Evolutionary conservation across 208 protist genomes (phyloP).

Genomic region (Leptomonas seymouri): DNA sequence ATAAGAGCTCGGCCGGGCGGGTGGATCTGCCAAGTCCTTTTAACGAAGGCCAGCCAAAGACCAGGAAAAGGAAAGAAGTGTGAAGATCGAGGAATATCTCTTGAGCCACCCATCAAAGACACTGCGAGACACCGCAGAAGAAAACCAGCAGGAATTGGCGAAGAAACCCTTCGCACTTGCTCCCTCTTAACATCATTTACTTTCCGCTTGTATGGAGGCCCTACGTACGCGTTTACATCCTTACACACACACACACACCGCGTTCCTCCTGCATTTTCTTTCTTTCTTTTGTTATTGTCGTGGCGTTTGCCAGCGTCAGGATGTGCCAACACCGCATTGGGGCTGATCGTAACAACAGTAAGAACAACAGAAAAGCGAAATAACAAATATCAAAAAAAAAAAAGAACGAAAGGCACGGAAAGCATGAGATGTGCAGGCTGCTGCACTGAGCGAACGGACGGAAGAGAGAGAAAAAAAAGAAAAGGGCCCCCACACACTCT

Average conservation of each 20-base stretch:
- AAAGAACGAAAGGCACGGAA: constrained; percentile 5
- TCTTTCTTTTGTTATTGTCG: background rate
- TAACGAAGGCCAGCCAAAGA: no score
- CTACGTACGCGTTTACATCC: background rate
- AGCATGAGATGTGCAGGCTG: background rate
- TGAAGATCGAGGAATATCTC: background rate
- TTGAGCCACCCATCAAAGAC: background rate
- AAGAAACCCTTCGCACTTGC: no score
- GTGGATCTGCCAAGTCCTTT: background rate
- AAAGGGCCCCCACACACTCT: no score
- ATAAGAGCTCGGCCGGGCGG: background rate
- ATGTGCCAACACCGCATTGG: background rate
- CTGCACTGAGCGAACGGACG: background rate
- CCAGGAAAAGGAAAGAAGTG: constrained; percentile 10
- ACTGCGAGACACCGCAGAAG: no score
- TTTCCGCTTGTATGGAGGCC: no score
- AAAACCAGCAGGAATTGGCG: no score
- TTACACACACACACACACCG: no score
- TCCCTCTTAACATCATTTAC: no score
- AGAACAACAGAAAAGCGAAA: background rate
- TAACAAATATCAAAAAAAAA: constrained; percentile 9
- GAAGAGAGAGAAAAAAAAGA: constrained; percentile 22
- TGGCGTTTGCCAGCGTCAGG: background rate
- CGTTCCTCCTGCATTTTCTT: no score
- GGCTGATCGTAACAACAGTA: no score